Evolutionary conservation across 2,329 filamentous ascomycete genomes (phyloP), one percentile per base, ranked within the genome.

Genomic region (Ceratocystis albifundus): DNA sequence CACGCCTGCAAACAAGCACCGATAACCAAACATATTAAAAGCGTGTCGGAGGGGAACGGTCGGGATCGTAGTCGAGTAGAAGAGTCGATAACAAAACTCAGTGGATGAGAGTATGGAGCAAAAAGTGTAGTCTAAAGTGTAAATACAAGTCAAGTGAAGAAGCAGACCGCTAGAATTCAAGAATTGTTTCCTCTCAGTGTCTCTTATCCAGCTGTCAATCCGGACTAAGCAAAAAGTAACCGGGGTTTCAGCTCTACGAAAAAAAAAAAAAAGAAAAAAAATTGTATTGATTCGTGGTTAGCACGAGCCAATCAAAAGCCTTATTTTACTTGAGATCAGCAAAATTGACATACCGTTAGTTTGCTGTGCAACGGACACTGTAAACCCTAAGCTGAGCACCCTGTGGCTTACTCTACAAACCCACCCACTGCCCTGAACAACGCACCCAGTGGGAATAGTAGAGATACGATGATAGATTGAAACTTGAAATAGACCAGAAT

Each of bases 221-320:
- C 48, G 5, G 12, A n/a, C 55, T 59, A 6, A 10, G 28, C 55
- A 53, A 53, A 53, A 53, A 25, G 48, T 25, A 25, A 20, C 8
- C 22, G 10, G 48, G 55, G 44, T 45, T 48, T 46, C 36, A 41
- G 36, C 36, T 28, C 32, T n/a, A 61, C 44, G 28, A 45, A 61
- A 62, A 61, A 65, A 63, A 66, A 66, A n/a, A n/a, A n/a, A n/a
- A n/a, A n/a, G n/a, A n/a, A n/a, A n/a, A n/a, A n/a, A n/a, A n/a
- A n/a, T n/a, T n/a, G 5, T 30, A 30, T 36, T 28, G 25, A 62
- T 57, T n/a, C 46, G 36, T 55, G 30, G 44, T 20, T 36, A 41
- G 46, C 30, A 65, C 22, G 41, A 44, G 48, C 65, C 65, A 66
- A 66, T 66, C 65, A 66, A 17, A 63, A 36, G 59, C 46, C 32